Conservation (phyloP, 176 grass and related monocot genomes). For the Musa schizocarpa region DNA sequence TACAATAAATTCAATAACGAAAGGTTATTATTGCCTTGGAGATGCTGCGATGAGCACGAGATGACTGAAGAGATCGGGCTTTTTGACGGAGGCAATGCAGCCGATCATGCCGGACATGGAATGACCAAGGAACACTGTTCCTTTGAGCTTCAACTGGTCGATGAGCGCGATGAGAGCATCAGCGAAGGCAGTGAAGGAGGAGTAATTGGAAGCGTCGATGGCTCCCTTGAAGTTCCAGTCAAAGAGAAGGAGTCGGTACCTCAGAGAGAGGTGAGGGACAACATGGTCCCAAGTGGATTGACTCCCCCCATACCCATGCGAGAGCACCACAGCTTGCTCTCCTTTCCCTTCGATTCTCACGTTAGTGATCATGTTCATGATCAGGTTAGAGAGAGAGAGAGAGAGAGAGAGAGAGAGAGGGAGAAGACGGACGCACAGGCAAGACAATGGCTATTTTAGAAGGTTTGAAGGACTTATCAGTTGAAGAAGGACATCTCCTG, state of each 20-base stretch:
- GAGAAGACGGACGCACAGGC: background rate
- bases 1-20: too few relatives aligned
- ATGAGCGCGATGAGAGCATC: slow-evolving; percentile 48
- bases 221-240: slow-evolving; percentile 67
- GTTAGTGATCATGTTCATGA: slow-evolving; percentile 36
- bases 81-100: slow-evolving; percentile 64
- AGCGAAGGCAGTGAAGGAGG: slow-evolving; percentile 48
- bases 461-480: background rate
- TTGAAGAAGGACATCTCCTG: background rate
- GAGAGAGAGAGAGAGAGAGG: background rate
- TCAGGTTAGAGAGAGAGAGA: too few relatives aligned
- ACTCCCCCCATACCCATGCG: slow-evolving; percentile 64
- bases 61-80: slow-evolving; percentile 55
- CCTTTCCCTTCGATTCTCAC: slow-evolving; percentile 44
- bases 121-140: slow-evolving; percentile 52
- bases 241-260: slow-evolving; percentile 61
- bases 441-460: background rate
- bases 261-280: slow-evolving; percentile 35
- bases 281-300: slow-evolving; percentile 67
- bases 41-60: slow-evolving; percentile 66
- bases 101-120: slow-evolving; percentile 83
- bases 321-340: slow-evolving; percentile 50
- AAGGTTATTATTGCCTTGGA: slow-evolving; percentile 33
- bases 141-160: slow-evolving; percentile 33
- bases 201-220: background rate